These are phyloP conservation scores for Nitzschia inconspicua DNA, from an alignment of 108 stramenopile genomes.

Conservation along the genomic window DNA sequence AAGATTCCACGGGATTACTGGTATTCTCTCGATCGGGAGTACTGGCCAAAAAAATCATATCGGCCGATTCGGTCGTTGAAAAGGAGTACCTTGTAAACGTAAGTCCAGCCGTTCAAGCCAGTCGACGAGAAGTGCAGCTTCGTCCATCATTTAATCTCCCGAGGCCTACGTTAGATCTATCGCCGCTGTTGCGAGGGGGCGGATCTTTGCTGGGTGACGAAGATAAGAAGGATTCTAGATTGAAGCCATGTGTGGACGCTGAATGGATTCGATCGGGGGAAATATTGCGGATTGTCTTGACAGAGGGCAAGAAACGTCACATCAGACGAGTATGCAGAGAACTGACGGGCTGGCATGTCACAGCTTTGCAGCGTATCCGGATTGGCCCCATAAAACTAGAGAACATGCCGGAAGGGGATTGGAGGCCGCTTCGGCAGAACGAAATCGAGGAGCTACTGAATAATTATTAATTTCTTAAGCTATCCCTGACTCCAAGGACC, in stretches of 20 bases:
- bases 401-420: constrained; percentile 20
- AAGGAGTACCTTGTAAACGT: constrained; percentile 83
- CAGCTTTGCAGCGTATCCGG: constrained; percentile 42
- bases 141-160: constrained; percentile 25
- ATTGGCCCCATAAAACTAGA: constrained; percentile 59
- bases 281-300: constrained; percentile 54
- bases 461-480: background rate
- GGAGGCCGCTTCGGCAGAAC: constrained; percentile 20
- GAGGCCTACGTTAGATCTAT: constrained; percentile 36
- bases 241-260: constrained; percentile 50
- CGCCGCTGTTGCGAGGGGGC: constrained; percentile 36
- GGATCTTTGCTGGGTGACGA: constrained; percentile 36
- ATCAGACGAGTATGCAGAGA: constrained; percentile 76
- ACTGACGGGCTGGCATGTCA: constrained; percentile 64
- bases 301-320: constrained; percentile 76
- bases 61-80: constrained; percentile 34
- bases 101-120: constrained; percentile 30
- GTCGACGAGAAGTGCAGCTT: constrained; percentile 37
- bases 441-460: constrained; percentile 24
- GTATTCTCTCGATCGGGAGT: constrained; percentile 69
- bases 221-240: constrained; percentile 29
- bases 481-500: constrained; percentile 64
- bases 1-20: constrained; percentile 64
- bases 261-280: constrained; percentile 45
- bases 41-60: constrained; percentile 61